Base-by-base conservation (phyloP, 371 early-diverging fungal genomes). In the Rhizopus arrhizus region DNA sequence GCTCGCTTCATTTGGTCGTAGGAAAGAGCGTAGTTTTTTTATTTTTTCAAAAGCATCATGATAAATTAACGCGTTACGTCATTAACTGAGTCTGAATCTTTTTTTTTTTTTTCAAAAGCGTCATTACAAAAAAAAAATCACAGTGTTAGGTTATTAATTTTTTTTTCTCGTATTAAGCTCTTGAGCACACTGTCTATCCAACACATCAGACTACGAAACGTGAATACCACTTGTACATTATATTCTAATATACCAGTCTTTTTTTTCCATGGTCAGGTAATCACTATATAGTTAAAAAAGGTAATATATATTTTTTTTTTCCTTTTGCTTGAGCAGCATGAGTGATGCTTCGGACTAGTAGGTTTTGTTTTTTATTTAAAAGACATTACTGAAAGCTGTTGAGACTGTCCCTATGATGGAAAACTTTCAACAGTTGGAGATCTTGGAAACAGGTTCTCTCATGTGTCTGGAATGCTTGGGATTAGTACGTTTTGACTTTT, bases 381-480 rank as follows among this genome's bases (percentile, higher is more conserved):
- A 32, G 51, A 6, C 51, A 11, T 51, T 33, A 47, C 61, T 12
- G 61, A 61, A 61, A 4, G 49, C 61, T 31, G 36, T 32, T 48
- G 61, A 61, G 11, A 61, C 61, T 61, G 58, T 41, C 61, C 50
- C 61, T 49, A 46, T 61, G 61, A 48, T 41, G 47, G 61, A 35
- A 48, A 49, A 61, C 54, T 61, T 55, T 48, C 41, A 61, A 46
- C 46, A 61, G 55, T 47, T 49, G 51, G 58, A 60, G 47, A 61
- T 46, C 61, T 47, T 61, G 61, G 55, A 61, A 61, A 36, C 49
- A 54, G 55, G 61, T 61, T 61, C 53, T 59, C 35, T 59, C 34
- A 52, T 59, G 53, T 59, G 43, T 59, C 36, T 59, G 54, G 49
- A 48, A 61, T 61, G 61, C 55, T 61, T 61, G 40, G 61, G 61